These are phyloP conservation scores for Coprinellus micaceus DNA, from an alignment of 768 basidiomycete species.

Conservation along the genomic window DNA sequence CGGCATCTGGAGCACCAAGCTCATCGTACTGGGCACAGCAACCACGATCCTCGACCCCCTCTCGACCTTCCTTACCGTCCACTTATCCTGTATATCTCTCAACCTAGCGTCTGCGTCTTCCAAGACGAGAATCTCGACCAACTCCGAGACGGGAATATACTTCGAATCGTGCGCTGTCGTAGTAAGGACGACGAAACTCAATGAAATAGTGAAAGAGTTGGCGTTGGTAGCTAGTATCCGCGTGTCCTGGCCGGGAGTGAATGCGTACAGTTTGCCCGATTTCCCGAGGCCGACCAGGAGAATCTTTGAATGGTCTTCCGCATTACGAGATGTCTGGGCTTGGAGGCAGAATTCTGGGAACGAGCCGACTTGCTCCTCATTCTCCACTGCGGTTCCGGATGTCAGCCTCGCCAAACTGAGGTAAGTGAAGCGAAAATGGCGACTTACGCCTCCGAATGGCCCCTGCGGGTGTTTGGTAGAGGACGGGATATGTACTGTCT, in stretches of 20 bases:
- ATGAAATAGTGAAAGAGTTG: slow-evolving; percentile 71
- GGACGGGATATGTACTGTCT: slow-evolving; percentile 22
- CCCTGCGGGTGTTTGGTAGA: slow-evolving; percentile 46
- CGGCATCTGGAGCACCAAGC: slow-evolving; percentile 94
- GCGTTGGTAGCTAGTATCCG: slow-evolving; percentile 45
- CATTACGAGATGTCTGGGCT: slow-evolving; percentile 27
- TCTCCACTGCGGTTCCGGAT: not conserved
- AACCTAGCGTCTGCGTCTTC: slow-evolving; percentile 22
- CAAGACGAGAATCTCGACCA: slow-evolving; percentile 21
- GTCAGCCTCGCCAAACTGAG: not conserved
- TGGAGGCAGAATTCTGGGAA: slow-evolving; percentile 64
- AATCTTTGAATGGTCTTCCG: slow-evolving; percentile 1
- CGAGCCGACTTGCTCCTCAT: slow-evolving; percentile 19
- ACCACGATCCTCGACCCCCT: slow-evolving; percentile 87
- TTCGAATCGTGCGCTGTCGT: slow-evolving; percentile 77
- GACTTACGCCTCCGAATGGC: slow-evolving; percentile 43
- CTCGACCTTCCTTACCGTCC: slow-evolving; percentile 81
- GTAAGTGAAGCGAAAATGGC: not conserved
- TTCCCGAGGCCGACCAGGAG: slow-evolving; percentile 63
- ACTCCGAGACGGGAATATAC: slow-evolving; percentile 56
- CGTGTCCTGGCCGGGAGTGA: slow-evolving; percentile 26
- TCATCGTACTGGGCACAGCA: slow-evolving; percentile 84
- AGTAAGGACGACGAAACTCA: slow-evolving; percentile 80
- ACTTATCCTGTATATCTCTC: slow-evolving; percentile 31
- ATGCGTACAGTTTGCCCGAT: slow-evolving; percentile 62